A percentile compares a stretch with the other conserved stretches of the same genome.
phyloP scores from a whole-genome alignment of 2,329 filamentous ascomycete genomes.

The Penicillium glabrum region DNA sequence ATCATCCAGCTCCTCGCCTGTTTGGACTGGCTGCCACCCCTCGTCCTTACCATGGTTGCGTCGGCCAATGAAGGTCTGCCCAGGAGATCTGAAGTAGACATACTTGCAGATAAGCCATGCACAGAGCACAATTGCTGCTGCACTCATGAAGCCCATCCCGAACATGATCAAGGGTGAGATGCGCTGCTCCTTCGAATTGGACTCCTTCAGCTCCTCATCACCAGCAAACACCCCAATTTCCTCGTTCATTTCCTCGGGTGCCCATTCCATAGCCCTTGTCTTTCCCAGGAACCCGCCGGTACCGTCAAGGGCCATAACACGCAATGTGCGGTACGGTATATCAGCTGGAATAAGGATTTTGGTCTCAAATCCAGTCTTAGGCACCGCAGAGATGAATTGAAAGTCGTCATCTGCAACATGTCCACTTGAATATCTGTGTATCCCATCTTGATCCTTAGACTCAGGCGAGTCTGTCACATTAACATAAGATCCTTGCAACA shows the following conservation, averaged over 20 bases:
- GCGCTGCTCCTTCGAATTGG: background rate
- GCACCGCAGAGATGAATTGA: constrained; percentile 18
- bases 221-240: constrained; percentile 13
- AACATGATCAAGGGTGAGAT: background rate
- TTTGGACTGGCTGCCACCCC: background rate
- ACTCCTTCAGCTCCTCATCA: background rate
- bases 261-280: constrained; percentile 19
- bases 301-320: constrained; percentile 23
- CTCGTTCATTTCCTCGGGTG: constrained; percentile 11
- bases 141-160: constrained; percentile 5
- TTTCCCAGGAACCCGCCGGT: constrained; percentile 19
- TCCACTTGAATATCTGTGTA: background rate
- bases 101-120: constrained; percentile 2
- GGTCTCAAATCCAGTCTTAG: constrained; percentile 31
- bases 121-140: background rate
- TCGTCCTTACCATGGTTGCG: background rate
- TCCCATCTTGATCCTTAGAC: background rate
- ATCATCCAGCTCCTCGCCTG: constrained; percentile 3
- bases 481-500: constrained; percentile 20
- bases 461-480: background rate
- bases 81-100: background rate
- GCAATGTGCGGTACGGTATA: constrained; percentile 12
- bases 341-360: constrained; percentile 21
- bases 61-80: background rate
- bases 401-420: constrained; percentile 9